A percentile compares a stretch with the other conserved stretches of the same genome.
Evolutionary conservation across 1,139 yeast species (phyloP).

Genomic region (Fermentozyma sake): DNA sequence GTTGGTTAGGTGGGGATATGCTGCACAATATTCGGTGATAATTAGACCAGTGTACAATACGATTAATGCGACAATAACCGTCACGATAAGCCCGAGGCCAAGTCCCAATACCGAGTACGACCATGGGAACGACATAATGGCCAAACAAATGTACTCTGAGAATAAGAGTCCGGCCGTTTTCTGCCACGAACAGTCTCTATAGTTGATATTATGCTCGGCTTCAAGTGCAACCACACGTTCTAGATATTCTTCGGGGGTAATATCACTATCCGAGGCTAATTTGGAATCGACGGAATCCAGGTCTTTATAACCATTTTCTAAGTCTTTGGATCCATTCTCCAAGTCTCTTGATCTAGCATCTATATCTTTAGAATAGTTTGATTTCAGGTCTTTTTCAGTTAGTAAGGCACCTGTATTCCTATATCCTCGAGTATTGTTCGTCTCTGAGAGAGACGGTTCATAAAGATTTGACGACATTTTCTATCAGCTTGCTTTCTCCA

Average conservation of each 20-base stretch:
- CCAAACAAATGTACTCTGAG: slow-evolving; percentile 58
- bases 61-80: slow-evolving; percentile 46
- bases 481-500: too few relatives aligned
- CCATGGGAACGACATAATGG: slow-evolving; percentile 64
- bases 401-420: too few relatives aligned
- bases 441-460: too few relatives aligned
- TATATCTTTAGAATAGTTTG: too few relatives aligned
- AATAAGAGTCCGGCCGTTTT: slow-evolving; percentile 55
- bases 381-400: too few relatives aligned
- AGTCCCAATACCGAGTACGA: slow-evolving; percentile 56
- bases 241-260: slow-evolving; percentile 8
- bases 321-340: too few relatives aligned
- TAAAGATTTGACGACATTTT: too few relatives aligned
- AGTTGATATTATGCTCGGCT: slow-evolving; percentile 37
- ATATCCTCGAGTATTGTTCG: too few relatives aligned
- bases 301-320: too few relatives aligned
- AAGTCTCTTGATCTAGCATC: too few relatives aligned
- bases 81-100: slow-evolving; percentile 54
- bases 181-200: slow-evolving; percentile 53
- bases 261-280: background rate
- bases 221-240: slow-evolving; percentile 11
- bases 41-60: slow-evolving; percentile 53
- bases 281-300: slow-evolving; percentile 1
- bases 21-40: slow-evolving; percentile 51
- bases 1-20: slow-evolving; percentile 47